Evolutionary conservation across 1,139 yeast genomes (phyloP).

Genomic region (Hanseniaspora sp.): DNA sequence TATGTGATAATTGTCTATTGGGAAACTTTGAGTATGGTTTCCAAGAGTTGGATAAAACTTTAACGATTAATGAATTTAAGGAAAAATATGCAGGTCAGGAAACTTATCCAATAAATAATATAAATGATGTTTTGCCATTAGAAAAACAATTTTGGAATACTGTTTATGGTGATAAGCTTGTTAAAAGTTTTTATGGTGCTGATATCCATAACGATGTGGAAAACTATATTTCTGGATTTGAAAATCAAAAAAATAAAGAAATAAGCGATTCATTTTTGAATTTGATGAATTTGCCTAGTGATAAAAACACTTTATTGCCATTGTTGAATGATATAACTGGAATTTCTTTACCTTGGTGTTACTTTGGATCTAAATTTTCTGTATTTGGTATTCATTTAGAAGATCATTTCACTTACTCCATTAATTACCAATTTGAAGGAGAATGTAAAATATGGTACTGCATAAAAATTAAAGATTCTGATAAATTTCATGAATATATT

Average conservation of each 20-base stretch:
- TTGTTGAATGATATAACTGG: slow-evolving; percentile 77
- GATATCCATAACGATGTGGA: slow-evolving; percentile 54
- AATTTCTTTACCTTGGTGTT: slow-evolving; percentile 65
- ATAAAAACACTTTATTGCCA: slow-evolving; percentile 67
- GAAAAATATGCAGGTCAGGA: slow-evolving; percentile 36
- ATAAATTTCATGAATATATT: slow-evolving; percentile 45
- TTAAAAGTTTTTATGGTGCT: slow-evolving; percentile 64
- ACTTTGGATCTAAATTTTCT: slow-evolving; percentile 68
- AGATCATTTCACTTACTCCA: slow-evolving; percentile 28
- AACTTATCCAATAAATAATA: not conserved
- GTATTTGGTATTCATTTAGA: slow-evolving; percentile 65
- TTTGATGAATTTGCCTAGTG: slow-evolving; percentile 63
- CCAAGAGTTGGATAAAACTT: slow-evolving; percentile 56
- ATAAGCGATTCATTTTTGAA: slow-evolving; percentile 56
- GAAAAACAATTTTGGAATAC: slow-evolving; percentile 52
- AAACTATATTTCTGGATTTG: slow-evolving; percentile 61
- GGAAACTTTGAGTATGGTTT: slow-evolving; percentile 89
- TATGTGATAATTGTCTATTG: slow-evolving; percentile 66
- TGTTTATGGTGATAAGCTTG: slow-evolving; percentile 38
- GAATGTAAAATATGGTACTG: slow-evolving; percentile 81
- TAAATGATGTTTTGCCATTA: slow-evolving; percentile 35
- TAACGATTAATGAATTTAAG: slow-evolving; percentile 50
- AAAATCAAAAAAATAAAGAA: slow-evolving; percentile 27
- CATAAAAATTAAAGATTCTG: slow-evolving; percentile 41
- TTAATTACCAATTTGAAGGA: slow-evolving; percentile 39